Evolutionary conservation across 352 stramenopile genomes (phyloP), one percentile per base, ranked within the genome.

Genomic region (Poterioochromonas sp.): DNA sequence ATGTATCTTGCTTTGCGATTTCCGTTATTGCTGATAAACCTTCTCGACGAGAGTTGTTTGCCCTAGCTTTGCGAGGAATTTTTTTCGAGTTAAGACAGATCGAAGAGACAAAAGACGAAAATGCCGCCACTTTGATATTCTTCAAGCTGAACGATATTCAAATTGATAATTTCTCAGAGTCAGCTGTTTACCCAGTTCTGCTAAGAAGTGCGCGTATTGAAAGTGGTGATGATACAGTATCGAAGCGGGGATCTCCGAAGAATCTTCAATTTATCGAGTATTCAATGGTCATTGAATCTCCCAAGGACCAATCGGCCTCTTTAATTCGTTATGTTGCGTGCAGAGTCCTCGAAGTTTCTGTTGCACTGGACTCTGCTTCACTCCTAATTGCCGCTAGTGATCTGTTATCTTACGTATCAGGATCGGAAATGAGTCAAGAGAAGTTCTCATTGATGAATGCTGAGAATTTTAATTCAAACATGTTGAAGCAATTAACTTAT

Each of bases 151-250:
- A 43, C 1, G 51, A 53, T 60, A n/a, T 79, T 29, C 73, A 79
- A 43, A 44, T 70, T 1, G 73, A 79, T 39, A 79, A 79, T 73
- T 79, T 44, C 53, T 70, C 73, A 26, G 73, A 79, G 22, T 44
- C 73, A 32, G 53, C 40, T 26, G 35, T 79, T 47, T 26, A 79
- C 29, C 73, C 73, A 39, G 73, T 79, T 3, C 34, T 79, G 49
- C 39, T 79, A 15, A 58, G 39, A 39, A 15, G 39, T 74, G 54
- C 5, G 26, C 54, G 54, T 39, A 65, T 39, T 39, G 54, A 65
- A 35, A 15, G 8, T 71, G 11, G 29, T 71, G 29, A n/a, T 41
- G 8, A 12, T 41, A 18, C 8, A 47, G 15, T 3, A 12, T 11
- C 5, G 1, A 43, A 71, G 15, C 1, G 3, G 11, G 26, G 12